Evolutionary conservation across 2,329 filamentous ascomycete species (phyloP).

Genomic region (Talaromyces rugulosus): DNA sequence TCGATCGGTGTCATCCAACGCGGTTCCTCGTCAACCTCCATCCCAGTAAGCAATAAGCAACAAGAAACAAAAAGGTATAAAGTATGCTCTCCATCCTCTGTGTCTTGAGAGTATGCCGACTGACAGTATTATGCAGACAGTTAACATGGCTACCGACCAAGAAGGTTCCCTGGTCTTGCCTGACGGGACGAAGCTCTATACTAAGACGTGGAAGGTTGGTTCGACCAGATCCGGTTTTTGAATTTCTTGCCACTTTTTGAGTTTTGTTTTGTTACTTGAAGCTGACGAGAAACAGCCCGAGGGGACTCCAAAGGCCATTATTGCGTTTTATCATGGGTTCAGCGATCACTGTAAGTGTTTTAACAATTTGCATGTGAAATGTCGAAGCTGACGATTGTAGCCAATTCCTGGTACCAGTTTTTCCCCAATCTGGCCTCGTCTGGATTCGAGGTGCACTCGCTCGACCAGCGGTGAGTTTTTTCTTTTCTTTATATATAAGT

Average conservation of each 20-base stretch:
- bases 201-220: constrained; percentile 59
- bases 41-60: neutral
- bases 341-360: constrained; percentile 63
- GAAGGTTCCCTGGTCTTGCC: constrained; percentile 50
- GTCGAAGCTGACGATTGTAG: constrained; percentile 22
- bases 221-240: neutral
- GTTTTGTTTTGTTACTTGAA: too few species aligned
- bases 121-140: neutral
- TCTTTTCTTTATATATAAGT: neutral
- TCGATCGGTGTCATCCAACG: neutral
- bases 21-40: neutral
- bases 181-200: constrained; percentile 55
- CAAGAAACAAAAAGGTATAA: neutral
- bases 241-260: neutral
- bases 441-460: constrained; percentile 71
- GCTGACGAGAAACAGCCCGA: constrained; percentile 1
- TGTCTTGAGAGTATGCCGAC: neutral
- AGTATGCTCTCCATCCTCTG: neutral
- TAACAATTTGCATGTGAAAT: neutral
- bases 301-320: constrained; percentile 58
- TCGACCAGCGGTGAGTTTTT: constrained; percentile 64
- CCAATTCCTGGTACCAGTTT: constrained; percentile 70
- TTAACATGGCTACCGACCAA: constrained; percentile 35
- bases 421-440: constrained; percentile 65
- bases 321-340: constrained; percentile 86